Base-by-base conservation (phyloP, 768 basidiomycete genomes). In the Mycena kentingensis region DNA sequence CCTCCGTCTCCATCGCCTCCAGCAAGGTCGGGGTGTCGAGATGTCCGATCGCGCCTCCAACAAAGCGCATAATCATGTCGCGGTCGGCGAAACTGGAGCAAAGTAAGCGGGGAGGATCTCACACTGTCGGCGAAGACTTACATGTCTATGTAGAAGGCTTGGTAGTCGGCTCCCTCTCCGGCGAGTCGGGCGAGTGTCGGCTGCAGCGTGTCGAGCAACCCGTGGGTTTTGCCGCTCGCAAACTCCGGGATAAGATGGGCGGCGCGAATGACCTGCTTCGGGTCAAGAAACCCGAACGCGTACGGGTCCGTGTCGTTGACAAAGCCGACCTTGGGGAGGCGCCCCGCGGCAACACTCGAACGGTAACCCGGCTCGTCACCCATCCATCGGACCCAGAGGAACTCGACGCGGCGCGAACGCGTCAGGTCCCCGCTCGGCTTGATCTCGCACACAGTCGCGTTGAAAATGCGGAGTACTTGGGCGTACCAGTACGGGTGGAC, bases 261-360 rank as follows among this genome's bases (percentile, higher is more conserved):
- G 0, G 56, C 69, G 1, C 69, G 55, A 10, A 77, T 58, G 6
- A 77, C 65, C 0, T 57, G 54, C 0, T 48, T 41, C 0, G 77
- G 77, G 49, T 77, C 65, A 0, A 78, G 16, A 32, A 79, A 78
- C 1, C 73, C 66, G 46, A 76, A 78, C 0, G 68, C 63, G 1
- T 61, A 57, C 0, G 45, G 27, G 19, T 68, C 64, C 2, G 32
- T 12, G 1, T 66, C 56, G 3, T 41, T 15, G 4, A 63, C 52
- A 1, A 74, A 77, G 0, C 61, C 60, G 16, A 76, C 43, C 2
- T 63, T 56, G 24, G 66, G 69, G 0, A 74, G 61, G 0, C 61
- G 61, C 0, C 61, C 50, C 0, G 41, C 27, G 0, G 49, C 28
- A 49, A 64, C 67, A 0, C 71, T 60, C 0, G 44, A 26, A 19